phyloP scores from a whole-genome alignment of 805 yeast genomes.

The Nadsonia fulvescens region DNA sequence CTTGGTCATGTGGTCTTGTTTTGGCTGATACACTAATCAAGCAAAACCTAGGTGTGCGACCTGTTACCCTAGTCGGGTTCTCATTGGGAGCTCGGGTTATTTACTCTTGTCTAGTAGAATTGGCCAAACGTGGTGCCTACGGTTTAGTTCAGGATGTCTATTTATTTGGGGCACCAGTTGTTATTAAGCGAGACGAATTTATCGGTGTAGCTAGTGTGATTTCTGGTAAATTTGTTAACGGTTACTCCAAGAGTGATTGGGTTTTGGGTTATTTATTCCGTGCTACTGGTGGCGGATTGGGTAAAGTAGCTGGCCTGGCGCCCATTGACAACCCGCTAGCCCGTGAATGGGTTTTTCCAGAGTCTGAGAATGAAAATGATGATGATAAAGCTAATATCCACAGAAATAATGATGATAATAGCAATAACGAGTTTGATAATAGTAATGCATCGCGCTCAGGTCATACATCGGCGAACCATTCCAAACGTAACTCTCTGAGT shows the following conservation, averaged over 20 bases:
- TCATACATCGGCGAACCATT: too few species aligned
- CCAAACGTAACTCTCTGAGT: too few species aligned
- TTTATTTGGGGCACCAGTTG: conserved; percentile 76
- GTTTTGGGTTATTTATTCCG: conserved; percentile 84
- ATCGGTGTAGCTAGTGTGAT: conserved; percentile 69
- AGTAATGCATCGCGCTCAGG: too few species aligned
- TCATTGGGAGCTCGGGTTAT: conserved; percentile 86
- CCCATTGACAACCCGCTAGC: conserved; percentile 44
- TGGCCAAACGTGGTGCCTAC: conserved; percentile 68
- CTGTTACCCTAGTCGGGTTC: conserved; percentile 83
- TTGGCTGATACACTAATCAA: conserved; percentile 80
- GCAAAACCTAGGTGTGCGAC: conserved; percentile 80
- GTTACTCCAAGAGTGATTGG: conserved; percentile 89
- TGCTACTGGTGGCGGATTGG: conserved; percentile 88
- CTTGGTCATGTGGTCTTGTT: conserved; percentile 88
- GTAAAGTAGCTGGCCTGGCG: conserved; percentile 79
- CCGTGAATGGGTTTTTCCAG: too few species aligned
- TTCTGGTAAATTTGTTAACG: conserved; percentile 78
- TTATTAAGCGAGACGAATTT: conserved; percentile 60
- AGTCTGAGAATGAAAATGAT: too few species aligned
- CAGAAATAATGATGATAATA: conserved; percentile 13
- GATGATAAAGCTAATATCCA: too few species aligned
- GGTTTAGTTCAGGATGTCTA: conserved; percentile 83
- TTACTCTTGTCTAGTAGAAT: conserved; percentile 71
- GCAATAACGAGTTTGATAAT: conserved; percentile 6